Conservation (phyloP, 2,329 filamentous ascomycete species). For the Sordariomycetes sp. region DNA sequence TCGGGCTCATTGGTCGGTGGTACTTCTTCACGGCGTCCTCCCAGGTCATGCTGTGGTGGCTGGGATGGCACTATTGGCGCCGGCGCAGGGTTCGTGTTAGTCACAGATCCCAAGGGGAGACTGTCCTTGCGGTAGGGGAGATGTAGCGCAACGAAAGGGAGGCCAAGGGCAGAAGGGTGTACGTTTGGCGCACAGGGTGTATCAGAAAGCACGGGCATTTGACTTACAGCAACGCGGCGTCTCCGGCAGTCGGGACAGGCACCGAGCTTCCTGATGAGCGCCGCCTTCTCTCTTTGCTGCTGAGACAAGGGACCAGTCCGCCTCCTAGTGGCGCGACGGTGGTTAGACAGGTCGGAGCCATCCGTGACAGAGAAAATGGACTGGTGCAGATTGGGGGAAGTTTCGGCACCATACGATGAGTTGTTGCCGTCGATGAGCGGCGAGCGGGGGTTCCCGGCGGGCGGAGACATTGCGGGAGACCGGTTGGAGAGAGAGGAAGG, state of each 20-base stretch:
- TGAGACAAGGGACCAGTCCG: slow-evolving; percentile 48
- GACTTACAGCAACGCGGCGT: slow-evolving; percentile 45
- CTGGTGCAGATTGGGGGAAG: slow-evolving; percentile 37
- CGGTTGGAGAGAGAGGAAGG: slow-evolving; percentile 41
- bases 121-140: background rate
- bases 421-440: slow-evolving; percentile 13
- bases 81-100: background rate
- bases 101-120: background rate
- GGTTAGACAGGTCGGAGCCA: slow-evolving; percentile 40
- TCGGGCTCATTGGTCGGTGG: slow-evolving; percentile 38
- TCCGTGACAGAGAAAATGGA: slow-evolving; percentile 46
- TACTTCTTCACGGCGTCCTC: slow-evolving; percentile 47
- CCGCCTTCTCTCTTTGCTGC: slow-evolving; percentile 47
- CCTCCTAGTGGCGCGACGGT: slow-evolving; percentile 44
- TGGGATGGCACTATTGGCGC: slow-evolving; percentile 39
- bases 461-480: slow-evolving; percentile 29
- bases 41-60: slow-evolving; percentile 51
- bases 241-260: slow-evolving; percentile 46
- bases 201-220: slow-evolving; percentile 9
- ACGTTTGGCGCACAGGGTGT: background rate
- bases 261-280: slow-evolving; percentile 47
- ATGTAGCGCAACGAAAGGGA: background rate
- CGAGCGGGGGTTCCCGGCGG: slow-evolving; percentile 10
- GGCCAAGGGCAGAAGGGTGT: background rate
- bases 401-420: slow-evolving; percentile 24